phyloP scores from a whole-genome alignment of 768 basidiomycete genomes.

The Lactifluus subvellereus region DNA sequence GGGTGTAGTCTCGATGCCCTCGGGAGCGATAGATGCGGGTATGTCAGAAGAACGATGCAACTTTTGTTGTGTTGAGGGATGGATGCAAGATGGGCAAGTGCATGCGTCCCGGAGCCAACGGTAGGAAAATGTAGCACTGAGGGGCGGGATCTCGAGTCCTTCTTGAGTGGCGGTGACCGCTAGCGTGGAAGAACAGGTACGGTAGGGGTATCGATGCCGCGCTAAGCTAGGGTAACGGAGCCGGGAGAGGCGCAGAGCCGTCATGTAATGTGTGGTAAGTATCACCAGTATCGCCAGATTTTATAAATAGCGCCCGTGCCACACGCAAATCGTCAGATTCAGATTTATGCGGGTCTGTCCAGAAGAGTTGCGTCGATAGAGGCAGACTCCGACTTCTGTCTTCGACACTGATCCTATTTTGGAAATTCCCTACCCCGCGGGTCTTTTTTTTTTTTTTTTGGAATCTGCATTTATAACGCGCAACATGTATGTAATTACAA shows the following conservation, averaged over 20 bases:
- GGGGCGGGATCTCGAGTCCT: constrained; percentile 23
- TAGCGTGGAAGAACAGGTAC: neutral
- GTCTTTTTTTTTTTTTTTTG: too few relatives aligned
- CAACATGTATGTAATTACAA: too few relatives aligned
- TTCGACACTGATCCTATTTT: too few relatives aligned
- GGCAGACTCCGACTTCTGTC: too few relatives aligned
- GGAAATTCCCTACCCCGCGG: too few relatives aligned
- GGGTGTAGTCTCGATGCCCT: constrained; percentile 34
- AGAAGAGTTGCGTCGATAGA: too few relatives aligned
- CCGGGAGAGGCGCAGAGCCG: neutral
- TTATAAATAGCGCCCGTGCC: too few relatives aligned
- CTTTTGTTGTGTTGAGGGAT: constrained; percentile 75
- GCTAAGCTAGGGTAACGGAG: neutral
- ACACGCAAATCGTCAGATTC: too few relatives aligned
- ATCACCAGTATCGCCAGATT: too few relatives aligned
- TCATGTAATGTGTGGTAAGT: neutral
- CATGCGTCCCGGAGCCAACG: constrained; percentile 86
- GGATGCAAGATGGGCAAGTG: constrained; percentile 62
- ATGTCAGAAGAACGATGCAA: constrained; percentile 66
- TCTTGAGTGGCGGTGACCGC: neutral
- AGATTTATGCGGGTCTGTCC: too few relatives aligned
- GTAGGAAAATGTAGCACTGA: constrained; percentile 50
- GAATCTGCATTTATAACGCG: too few relatives aligned
- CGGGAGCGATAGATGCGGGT: constrained; percentile 43
- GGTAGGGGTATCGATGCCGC: neutral